Conservation (phyloP, 306 rosid species). For the Crotalaria pallida region DNA sequence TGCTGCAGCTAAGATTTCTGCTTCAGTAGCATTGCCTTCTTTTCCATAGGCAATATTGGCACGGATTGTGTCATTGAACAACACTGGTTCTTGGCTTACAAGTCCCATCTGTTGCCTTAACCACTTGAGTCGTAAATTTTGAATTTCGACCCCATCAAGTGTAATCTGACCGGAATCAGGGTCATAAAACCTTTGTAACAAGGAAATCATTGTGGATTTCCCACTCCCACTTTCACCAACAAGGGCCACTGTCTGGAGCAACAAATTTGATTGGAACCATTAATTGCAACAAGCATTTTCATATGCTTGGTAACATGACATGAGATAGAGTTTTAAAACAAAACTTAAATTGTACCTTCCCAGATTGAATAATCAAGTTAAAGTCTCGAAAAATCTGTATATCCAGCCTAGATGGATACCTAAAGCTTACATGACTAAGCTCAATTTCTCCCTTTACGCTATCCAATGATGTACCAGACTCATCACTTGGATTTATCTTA, state of each 20-base stretch:
- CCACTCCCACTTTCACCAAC: conserved; percentile 92
- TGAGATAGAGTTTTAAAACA: neutral
- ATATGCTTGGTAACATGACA: neutral
- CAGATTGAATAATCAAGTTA: conserved; percentile 48
- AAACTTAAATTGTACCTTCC: conserved; percentile 44
- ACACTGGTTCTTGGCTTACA: conserved; percentile 71
- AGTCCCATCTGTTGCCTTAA: conserved; percentile 80
- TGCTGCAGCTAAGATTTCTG: conserved; percentile 56
- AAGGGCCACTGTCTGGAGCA: conserved; percentile 58
- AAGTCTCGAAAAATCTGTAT: conserved; percentile 60
- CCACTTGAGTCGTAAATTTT: conserved; percentile 47
- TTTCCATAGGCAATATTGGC: conserved; percentile 77
- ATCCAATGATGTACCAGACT: conserved; percentile 46
- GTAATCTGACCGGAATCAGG: conserved; percentile 62
- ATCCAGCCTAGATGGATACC: conserved; percentile 70
- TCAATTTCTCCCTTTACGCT: conserved; percentile 52
- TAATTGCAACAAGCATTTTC: conserved; percentile 4
- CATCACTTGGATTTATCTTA: conserved; percentile 53
- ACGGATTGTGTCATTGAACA: conserved; percentile 63
- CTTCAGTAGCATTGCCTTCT: conserved; percentile 56
- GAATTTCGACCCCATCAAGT: conserved; percentile 57
- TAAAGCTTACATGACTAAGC: conserved; percentile 59
- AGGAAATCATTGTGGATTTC: conserved; percentile 65
- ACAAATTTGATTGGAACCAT: neutral
- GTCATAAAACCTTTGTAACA: conserved; percentile 73